Evolutionary conservation across 148 eudicot genomes (phyloP).

Genomic region (Camellia lanceoleosa): DNA sequence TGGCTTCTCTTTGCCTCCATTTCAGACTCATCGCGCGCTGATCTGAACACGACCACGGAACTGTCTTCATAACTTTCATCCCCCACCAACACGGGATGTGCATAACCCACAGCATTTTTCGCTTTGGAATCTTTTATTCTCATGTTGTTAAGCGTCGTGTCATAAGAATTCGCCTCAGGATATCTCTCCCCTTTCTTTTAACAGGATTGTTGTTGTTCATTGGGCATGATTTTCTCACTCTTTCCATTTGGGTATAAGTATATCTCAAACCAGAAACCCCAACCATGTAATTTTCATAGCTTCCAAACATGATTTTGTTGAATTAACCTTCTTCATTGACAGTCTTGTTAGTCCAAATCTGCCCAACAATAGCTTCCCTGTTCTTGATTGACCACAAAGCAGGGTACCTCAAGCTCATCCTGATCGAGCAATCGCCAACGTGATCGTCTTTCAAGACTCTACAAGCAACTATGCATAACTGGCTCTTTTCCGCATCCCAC

Average conservation of each 20-base stretch:
- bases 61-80: background rate
- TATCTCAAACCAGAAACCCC: slow-evolving; percentile 8
- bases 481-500: slow-evolving; percentile 20
- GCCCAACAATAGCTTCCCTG: background rate
- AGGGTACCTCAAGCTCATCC: slow-evolving; percentile 25
- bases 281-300: background rate
- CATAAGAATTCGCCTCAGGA: slow-evolving; percentile 11
- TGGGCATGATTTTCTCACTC: slow-evolving; percentile 14
- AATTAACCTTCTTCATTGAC: slow-evolving; percentile 13
- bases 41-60: too few relatives aligned
- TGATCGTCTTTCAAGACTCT: slow-evolving; percentile 4
- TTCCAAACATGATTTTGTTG: background rate
- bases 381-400: slow-evolving; percentile 17
- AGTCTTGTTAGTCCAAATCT: slow-evolving; percentile 24
- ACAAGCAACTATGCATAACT: slow-evolving; percentile 17
- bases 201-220: background rate
- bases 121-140: background rate
- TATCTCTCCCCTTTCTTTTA: slow-evolving; percentile 6
- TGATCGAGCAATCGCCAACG: slow-evolving; percentile 26
- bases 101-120: background rate
- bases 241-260: slow-evolving; percentile 16
- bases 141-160: slow-evolving; percentile 10
- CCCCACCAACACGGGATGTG: slow-evolving; percentile 14
- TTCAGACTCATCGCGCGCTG: background rate
- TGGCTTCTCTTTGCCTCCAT: background rate